Base-by-base conservation (phyloP, 1,139 yeast genomes). In the Sugiyamaella sp. region DNA sequence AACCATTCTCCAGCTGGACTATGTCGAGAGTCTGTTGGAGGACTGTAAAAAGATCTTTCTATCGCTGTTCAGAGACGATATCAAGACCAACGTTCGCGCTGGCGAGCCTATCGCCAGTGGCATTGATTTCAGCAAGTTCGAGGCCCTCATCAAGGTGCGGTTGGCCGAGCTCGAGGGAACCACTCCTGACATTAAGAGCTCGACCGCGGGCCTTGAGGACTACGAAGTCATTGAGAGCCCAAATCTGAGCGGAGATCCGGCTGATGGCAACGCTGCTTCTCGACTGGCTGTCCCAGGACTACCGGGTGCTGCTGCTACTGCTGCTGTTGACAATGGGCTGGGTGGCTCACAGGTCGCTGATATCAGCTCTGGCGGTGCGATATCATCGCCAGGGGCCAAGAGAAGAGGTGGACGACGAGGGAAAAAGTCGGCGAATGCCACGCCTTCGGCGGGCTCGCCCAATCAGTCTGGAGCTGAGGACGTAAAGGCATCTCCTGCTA, bases 11-110 rank as follows among this genome's bases (percentile, higher is more conserved):
- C 72, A 71, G 41, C 58, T 73, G 32, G 54, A 63, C 14, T 71
- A 68, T 49, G 64, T 68, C 38, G 74, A 70, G n/a, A 71, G 68
- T 54, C 59, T 71, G 9, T 58, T 72, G 21, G 57, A 62, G 22
- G 72, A 71, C 50, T 61, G 73, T 33, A 63, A 63, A 49, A 68
- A 65, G 59, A 60, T 75, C 20, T 71, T 72, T 50, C 52, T 62
- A n/a, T 60, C 69, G 20, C 56, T 71, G 16, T 66, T 61, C 49
- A 65, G 61, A 4, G 69, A 63, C 0, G 63, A 62, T 17, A 52
- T 69, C 20, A 57, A 53, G 20, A 57, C 56, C 4, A 60, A 60
- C 51, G 22, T 40, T n/a, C 42, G 51, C 22, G 9, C 29, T 41
- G 55, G 47, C 32, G 56, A 19, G 16, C 40, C 46, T n/a, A 37